Evolutionary conservation across 2,329 filamentous ascomycete genomes (phyloP), one percentile per base, ranked within the genome.

Genomic region (Didymella glomerata): DNA sequence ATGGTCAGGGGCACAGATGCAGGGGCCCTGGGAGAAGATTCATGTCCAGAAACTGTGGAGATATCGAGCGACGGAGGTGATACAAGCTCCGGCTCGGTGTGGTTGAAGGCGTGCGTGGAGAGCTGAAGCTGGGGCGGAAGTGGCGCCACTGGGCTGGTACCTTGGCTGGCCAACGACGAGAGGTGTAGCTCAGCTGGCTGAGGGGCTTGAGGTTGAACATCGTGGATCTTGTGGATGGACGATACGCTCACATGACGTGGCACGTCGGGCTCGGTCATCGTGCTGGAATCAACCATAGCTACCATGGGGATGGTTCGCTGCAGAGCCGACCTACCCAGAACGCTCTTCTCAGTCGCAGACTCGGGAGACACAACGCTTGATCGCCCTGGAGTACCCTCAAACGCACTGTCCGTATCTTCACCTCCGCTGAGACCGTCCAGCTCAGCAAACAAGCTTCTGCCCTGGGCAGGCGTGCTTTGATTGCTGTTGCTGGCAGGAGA

Each of bases 371-470:
- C 53, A 10, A 74, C 44, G 54, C 65, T 73, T 1, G 73, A 74
- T 49, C 72, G 69, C 56, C 70, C 75, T 38, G 76, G 74, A 28
- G 75, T 76, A 40, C 74, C 72, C 46, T 78, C 73, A 13, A 64
- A 64, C 64, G 70, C 68, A 54, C 73, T 76, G 40, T 68, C 70
- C 34, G 74, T 81, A 25, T 90, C 88, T 62, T 90, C 89, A 60
- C 92, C 90, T 66, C 90, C 81, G 56, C 87, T 89, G 42, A 97
- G 81, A 65, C 92, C 91, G 52, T 90, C 92, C 41, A 99, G 84
- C 77, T 99, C 95, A 40, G 93, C 93, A 74, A 95, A 96, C 49
- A 99, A 82, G 71, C 90, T 98, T 80, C 97, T 91, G 16, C 86
- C 85, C 63, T 81, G 81, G 49, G 80, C 78, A n/a, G 80, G 77